Base-by-base conservation (phyloP, 2,329 filamentous ascomycete species). In the Alternaria sp. region DNA sequence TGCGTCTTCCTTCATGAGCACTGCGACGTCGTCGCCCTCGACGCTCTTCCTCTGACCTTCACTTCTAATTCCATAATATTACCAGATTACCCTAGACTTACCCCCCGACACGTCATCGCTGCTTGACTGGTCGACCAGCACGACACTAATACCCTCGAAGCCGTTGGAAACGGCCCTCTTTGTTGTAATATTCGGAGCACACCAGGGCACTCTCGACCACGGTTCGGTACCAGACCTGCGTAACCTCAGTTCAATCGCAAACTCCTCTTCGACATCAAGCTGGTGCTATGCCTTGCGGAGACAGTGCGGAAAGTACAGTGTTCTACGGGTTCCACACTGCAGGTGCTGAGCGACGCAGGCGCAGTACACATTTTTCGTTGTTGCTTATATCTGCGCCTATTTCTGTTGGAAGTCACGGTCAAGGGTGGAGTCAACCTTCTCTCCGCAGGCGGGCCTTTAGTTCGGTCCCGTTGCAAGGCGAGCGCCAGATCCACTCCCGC, bases 141-240 rank as follows among this genome's bases (percentile, higher is more conserved):
- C 57, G 63, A 54, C 64, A 57, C 66, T 72, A 67, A 45, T 53
- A 26, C 44, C 36, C 55, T 51, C 55, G 30, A 63, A 64, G 50
- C 59, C 59, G 46, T 59, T 56, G 47, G 51, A 50, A 62, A 68
- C 69, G 58, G 61, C 46, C 52, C 59, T 62, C 67, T 67, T 62
- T 66, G 62, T 70, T 57, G 44, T 54, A 59, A 64, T 56, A 12
- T 43, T 26, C 23, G 28, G 30, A 60, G 28, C 36, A 43, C 54
- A 59, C 55, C 56, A 65, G 55, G 25, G 23, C 53, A 47, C 40
- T 28, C 32, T 59, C 62, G 62, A 69, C 70, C 68, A 68, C 69
- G 69, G 69, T 71, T 67, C 69, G 55, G 53, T 59, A 44, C 63
- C 63, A 60, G 52, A 59, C 51, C 56, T 51, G 28, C 45, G 30